Evolutionary conservation across 1,284 basidiomycete genomes (phyloP).

Genomic region (Xerocomus amazonicus): DNA sequence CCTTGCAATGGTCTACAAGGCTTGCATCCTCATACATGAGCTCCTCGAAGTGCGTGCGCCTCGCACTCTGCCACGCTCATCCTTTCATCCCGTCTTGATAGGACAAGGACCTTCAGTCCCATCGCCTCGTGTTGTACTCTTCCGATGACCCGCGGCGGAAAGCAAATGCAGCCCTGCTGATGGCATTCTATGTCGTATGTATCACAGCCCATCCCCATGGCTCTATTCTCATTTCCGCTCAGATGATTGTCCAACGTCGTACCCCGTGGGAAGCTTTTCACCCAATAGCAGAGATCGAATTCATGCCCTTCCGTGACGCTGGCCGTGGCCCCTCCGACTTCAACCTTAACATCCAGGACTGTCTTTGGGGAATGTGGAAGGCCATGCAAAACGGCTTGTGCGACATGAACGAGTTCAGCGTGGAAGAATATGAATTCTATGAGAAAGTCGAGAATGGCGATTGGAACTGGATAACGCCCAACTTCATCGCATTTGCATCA

Average conservation of each 20-base stretch:
- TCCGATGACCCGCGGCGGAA: conserved; percentile 82
- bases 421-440: conserved; percentile 89
- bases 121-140: conserved; percentile 87
- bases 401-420: conserved; percentile 88
- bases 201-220: conserved; percentile 19
- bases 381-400: conserved; percentile 87
- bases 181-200: conserved; percentile 85
- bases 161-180: conserved; percentile 90
- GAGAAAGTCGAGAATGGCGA: conserved; percentile 97
- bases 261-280: conserved; percentile 95
- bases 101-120: conserved; percentile 65
- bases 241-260: conserved; percentile 93
- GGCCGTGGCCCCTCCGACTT: conserved; percentile 92
- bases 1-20: conserved; percentile 88
- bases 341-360: conserved; percentile 89
- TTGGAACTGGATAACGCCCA: conserved; percentile 94
- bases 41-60: conserved; percentile 64
- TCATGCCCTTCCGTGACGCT: conserved; percentile 95
- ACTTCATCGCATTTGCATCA: conserved; percentile 95
- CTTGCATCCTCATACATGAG: conserved; percentile 90
- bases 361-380: conserved; percentile 94
- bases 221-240: conserved; percentile 19
- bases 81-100: conserved; percentile 31
- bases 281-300: conserved; percentile 86
- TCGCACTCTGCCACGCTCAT: neutral